These are phyloP conservation scores for Lactarius deliciosus DNA, from an alignment of 768 basidiomycete species.

Conservation along the genomic window DNA sequence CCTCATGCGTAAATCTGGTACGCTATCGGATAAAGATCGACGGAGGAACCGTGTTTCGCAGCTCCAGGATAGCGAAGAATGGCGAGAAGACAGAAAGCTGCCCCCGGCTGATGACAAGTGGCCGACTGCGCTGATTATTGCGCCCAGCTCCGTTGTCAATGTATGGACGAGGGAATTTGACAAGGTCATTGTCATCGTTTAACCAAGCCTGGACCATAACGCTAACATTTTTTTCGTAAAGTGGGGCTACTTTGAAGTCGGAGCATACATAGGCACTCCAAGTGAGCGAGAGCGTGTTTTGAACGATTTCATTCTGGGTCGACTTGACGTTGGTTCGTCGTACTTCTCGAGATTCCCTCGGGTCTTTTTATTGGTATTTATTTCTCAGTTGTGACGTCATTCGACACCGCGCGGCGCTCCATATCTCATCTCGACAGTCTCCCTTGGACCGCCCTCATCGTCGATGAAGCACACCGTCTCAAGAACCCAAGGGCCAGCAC, in stretches of 20 bases:
- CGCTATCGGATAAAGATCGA: conserved; percentile 60
- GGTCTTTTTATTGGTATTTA: background rate
- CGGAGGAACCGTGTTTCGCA: conserved; percentile 64
- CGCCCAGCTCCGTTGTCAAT: conserved; percentile 76
- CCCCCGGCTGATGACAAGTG: conserved; percentile 72
- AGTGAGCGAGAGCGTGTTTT: conserved; percentile 58
- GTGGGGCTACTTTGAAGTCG: conserved; percentile 96
- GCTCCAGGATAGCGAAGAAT: conserved; percentile 58
- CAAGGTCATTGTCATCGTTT: conserved; percentile 48
- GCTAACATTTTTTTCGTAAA: conserved; percentile 34
- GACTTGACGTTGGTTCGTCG: conserved; percentile 76
- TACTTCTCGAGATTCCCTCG: background rate
- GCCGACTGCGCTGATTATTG: conserved; percentile 87
- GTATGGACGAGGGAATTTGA: conserved; percentile 92
- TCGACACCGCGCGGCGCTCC: conserved; percentile 70
- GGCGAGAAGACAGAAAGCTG: conserved; percentile 51
- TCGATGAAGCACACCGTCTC: conserved; percentile 89
- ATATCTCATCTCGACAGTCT: conserved; percentile 68
- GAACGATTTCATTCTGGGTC: conserved; percentile 73
- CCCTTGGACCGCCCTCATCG: conserved; percentile 69
- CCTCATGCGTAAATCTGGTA: conserved; percentile 82
- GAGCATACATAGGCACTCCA: conserved; percentile 57
- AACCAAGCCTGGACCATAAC: background rate
- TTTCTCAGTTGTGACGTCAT: conserved; percentile 70
- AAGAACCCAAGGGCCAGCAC: conserved; percentile 75